These are phyloP conservation scores for Anthoceros angustus DNA, from an alignment of 225 moss, liverwort and hornwort genomes.

Conservation along the genomic window DNA sequence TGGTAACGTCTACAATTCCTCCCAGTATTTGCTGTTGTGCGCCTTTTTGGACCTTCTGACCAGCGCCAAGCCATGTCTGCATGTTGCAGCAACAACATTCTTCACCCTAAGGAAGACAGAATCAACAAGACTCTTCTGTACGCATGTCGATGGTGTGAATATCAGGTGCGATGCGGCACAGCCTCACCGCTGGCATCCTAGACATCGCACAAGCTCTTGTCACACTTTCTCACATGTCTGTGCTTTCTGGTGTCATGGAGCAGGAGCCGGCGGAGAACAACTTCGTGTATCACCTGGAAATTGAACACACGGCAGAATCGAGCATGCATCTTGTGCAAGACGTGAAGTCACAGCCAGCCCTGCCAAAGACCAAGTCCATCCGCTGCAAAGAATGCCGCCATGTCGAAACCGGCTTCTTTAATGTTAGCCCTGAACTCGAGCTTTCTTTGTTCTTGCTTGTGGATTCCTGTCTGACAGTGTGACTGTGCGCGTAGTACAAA, in stretches of 20 bases:
- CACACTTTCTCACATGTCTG: neutral
- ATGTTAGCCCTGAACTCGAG: neutral
- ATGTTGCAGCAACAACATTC: neutral
- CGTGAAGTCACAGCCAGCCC: neutral
- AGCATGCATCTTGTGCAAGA: neutral
- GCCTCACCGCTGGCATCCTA: no score
- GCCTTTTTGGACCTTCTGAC: no score
- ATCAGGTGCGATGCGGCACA: neutral
- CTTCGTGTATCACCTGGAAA: neutral
- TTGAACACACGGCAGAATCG: neutral
- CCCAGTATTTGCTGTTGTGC: no score
- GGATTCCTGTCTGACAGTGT: neutral
- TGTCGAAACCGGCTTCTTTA: neutral
- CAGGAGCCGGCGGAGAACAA: neutral
- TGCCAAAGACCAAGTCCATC: neutral
- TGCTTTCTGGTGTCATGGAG: no score
- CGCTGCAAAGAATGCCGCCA: neutral
- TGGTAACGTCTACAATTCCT: no score
- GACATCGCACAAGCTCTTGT: no score
- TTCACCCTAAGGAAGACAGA: neutral
- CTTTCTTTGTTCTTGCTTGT: neutral
- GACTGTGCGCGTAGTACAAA: no score
- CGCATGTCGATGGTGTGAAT: neutral
- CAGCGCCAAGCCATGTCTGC: no score
- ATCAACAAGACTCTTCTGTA: neutral